Evolutionary conservation across 2,329 filamentous ascomycete species (phyloP), one percentile per base, ranked within the genome.

Genomic region (Domatiomyces globalis): DNA sequence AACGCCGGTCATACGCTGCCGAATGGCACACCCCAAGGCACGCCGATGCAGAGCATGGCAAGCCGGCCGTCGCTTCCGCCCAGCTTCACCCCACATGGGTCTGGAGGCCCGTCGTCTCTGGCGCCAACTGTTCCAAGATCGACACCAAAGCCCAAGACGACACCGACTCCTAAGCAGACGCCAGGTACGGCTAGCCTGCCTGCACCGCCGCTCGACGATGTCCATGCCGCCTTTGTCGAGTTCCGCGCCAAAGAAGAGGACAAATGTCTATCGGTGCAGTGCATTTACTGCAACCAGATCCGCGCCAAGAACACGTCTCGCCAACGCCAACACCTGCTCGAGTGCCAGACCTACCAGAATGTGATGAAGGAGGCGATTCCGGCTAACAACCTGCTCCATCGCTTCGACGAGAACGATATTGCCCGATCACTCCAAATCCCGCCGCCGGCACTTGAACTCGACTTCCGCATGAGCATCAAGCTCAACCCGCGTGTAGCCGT

Each of bases 381-480:
- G 27, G 72, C 72, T 49, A 74, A 74, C 56, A 73, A 73, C 54
- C 64, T 74, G 45, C 67, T 73, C 29, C 71, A 74, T 59, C 71
- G 70, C 43, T 74, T 73, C 58, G 71, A 72, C 27, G 71, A 73
- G 59, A 69, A 70, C 46, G 71, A 74, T 61, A 63, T 72, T 49
- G 71, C 71, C 19, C 70, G 71, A 17, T 72, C 70, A 8, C 60
- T 73, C 45, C 68, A 71, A 56, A 65, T 74, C 25, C 73, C 73
- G 7, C 65, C 67, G 5, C 73, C 73, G 0, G 64, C 65, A 4
- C 67, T 75, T 27, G 72, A 74, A 54, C 65, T 75, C 45, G 73
- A 76, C 58, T 76, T 75, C 63, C 71, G 73, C 48, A 73, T 76
- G 66, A 73, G 71, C 58, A 68, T 75, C 50, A 73, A 73, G 57